Base-by-base conservation (phyloP, 1,284 basidiomycete species). In the Microbotryum lychnidis-dioicae region DNA sequence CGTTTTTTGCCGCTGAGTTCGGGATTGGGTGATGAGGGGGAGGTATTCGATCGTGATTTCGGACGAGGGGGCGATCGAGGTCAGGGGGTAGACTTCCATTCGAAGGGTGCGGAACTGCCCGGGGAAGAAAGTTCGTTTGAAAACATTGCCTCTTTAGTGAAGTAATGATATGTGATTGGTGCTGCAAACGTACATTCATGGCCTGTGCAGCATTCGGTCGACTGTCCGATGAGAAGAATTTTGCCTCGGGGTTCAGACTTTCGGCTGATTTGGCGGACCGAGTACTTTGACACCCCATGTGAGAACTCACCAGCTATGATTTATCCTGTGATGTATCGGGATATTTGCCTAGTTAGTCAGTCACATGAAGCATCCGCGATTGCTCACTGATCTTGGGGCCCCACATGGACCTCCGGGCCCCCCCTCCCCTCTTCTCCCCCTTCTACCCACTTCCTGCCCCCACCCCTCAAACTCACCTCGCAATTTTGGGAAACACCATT, bases 1-100 rank as follows among this genome's bases (percentile, higher is more conserved):
- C 4, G 58, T 27, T 23, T 58, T n/a, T 46, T 62, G 57, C 1
- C 71, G 64, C 44, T 70, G 65, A 7, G 53, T 57, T 27, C 53
- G 51, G 16, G 66, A 63, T 31, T 50, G 56, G 21, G 66, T 62
- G 23, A 72, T 63, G 20, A 71, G 57, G 18, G 70, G 61, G 33
- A 62, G 33, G 60, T 72, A 72, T 33, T 71, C 70, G 61, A 72
- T 72, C 20, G 53, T 58, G 52, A 72, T 57, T 49, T 71, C 70
- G 4, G 60, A 27, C 9, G 47, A 46, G 9, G 45, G 6, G n/a
- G 61, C 25, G 27, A 72, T 65, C 25, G 33, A 21, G 7, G 65
- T 55, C 8, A 67, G 63, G 23, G 70, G 60, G 57, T 67, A 72
- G 12, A 71, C 67, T 44, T 71, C 67, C 69, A 72, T 71, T 31